phyloP scores from a whole-genome alignment of 768 basidiomycete species.

The Rhizopogon vinicolor region DNA sequence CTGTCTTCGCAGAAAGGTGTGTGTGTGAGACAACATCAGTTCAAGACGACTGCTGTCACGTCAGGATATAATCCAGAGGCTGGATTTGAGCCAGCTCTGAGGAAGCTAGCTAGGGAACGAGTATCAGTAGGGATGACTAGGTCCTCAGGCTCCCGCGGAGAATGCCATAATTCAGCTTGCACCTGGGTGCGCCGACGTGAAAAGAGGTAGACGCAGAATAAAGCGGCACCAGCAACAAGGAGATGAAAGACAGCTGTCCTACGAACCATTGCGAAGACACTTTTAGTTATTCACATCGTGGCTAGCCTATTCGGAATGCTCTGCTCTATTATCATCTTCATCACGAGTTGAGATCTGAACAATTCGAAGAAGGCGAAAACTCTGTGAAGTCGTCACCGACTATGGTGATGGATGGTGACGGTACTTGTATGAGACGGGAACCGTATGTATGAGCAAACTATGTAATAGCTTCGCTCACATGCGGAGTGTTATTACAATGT shows the following conservation, averaged over 20 bases:
- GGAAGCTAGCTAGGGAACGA: conserved; percentile 14
- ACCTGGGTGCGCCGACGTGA: not conserved
- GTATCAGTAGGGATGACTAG: conserved; percentile 8
- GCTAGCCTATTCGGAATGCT: too few relatives aligned
- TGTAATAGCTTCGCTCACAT: not conserved
- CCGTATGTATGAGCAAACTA: too few relatives aligned
- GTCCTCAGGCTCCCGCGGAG: conserved; percentile 9
- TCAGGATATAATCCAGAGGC: conserved; percentile 23
- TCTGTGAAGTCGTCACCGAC: too few relatives aligned
- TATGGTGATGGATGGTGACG: not conserved
- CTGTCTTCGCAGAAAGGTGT: too few relatives aligned
- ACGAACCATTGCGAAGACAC: not conserved
- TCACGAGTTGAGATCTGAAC: too few relatives aligned
- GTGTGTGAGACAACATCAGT: too few relatives aligned
- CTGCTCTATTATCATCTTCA: too few relatives aligned
- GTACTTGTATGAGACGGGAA: not conserved
- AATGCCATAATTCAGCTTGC: not conserved
- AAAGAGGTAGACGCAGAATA: not conserved
- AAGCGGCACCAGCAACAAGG: not conserved
- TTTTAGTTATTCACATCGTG: too few relatives aligned
- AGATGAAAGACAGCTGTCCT: not conserved
- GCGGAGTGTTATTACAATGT: not conserved
- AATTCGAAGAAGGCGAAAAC: too few relatives aligned
- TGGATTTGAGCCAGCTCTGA: not conserved
- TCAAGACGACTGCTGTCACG: conserved; percentile 55